Base-by-base conservation (phyloP, 2,329 filamentous ascomycete species). In the Clonostachys rosea region DNA sequence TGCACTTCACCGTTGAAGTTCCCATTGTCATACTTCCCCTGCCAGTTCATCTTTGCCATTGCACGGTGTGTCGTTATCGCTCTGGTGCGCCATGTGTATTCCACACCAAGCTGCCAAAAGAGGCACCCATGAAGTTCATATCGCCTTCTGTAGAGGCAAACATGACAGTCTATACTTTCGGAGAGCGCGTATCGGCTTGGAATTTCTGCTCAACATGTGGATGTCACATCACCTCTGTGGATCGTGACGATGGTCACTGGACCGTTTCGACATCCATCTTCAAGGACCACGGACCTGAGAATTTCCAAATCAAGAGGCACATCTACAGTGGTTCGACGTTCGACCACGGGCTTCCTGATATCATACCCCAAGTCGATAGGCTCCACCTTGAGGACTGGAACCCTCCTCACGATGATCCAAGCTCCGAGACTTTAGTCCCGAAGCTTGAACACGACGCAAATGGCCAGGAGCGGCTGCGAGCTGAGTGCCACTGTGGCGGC, bases 131-230 rank as follows among this genome's bases (percentile, higher is more conserved):
- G 5, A 58, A 58, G 6, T 75, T 72, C 54, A 57, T 71, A 43
- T 57, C 63, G 2, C 68, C 69, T 1, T 74, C 69, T 1, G 65
- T 59, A 2, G 53, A 61, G 40, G 52, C 50, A 7, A 66, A 61
- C n/a, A 51, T 74, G 48, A 65, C 64, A 2, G 52, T 58, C 7
- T 75, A 73, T 50, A 48, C 55, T n/a, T 56, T 67, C 34, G 46
- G 55, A 5, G 52, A 52, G 4, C 57, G 58, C 11, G 34, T 52
- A 7, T 59, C 57, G n/a, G 60, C 61, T 16, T 68, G 67, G 49
- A 62, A 68, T 50, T 75, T 75, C 49, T 76, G 73, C 58, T 64
- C 59, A 12, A 69, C 67, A 1, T 76, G 73, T 47, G 70, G 73
- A 43, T 69, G 69, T 45, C 72, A 75, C 48, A 59, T 74, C n/a